Evolutionary conservation across 805 yeast species (phyloP).

Genomic region (Saturnispora besseyi): DNA sequence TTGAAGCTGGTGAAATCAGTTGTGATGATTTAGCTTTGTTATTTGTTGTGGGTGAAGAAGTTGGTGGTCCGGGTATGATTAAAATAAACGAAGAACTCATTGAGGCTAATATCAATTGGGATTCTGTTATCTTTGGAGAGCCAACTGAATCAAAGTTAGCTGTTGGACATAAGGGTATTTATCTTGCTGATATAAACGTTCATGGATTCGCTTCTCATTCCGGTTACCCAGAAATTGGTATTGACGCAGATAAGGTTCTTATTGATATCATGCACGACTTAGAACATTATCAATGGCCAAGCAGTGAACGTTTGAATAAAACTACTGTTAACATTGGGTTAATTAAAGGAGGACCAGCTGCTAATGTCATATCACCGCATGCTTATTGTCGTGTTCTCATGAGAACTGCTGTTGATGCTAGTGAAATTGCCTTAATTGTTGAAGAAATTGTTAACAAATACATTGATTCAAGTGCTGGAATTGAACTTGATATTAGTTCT

Average conservation of each 20-base stretch:
- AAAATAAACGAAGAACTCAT: constrained; percentile 30
- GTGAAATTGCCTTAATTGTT: constrained; percentile 31
- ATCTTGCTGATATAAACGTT: constrained; percentile 33
- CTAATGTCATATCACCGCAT: constrained; percentile 54
- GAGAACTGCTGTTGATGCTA: constrained; percentile 44
- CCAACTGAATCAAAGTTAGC: constrained; percentile 66
- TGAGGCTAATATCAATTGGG: constrained; percentile 38
- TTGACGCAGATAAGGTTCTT: constrained; percentile 50
- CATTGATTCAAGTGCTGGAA: constrained; percentile 14
- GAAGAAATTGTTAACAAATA: constrained; percentile 24
- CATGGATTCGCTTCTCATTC: constrained; percentile 56
- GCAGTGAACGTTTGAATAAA: constrained; percentile 44
- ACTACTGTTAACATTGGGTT: constrained; percentile 55
- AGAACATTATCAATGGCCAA: constrained; percentile 38
- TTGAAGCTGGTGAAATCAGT: constrained; percentile 28
- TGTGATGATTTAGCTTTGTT: constrained; percentile 52
- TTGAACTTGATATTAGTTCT: constrained; percentile 12
- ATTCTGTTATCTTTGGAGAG: constrained; percentile 60
- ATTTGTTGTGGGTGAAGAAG: constrained; percentile 66
- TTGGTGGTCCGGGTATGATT: constrained; percentile 56
- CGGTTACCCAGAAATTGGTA: constrained; percentile 63
- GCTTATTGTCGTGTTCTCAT: constrained; percentile 43
- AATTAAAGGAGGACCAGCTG: constrained; percentile 54
- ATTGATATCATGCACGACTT: constrained; percentile 42
- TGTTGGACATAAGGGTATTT: constrained; percentile 60